Base-by-base conservation (phyloP, 169 alveolate species). In the Perkinsus marinus region DNA sequence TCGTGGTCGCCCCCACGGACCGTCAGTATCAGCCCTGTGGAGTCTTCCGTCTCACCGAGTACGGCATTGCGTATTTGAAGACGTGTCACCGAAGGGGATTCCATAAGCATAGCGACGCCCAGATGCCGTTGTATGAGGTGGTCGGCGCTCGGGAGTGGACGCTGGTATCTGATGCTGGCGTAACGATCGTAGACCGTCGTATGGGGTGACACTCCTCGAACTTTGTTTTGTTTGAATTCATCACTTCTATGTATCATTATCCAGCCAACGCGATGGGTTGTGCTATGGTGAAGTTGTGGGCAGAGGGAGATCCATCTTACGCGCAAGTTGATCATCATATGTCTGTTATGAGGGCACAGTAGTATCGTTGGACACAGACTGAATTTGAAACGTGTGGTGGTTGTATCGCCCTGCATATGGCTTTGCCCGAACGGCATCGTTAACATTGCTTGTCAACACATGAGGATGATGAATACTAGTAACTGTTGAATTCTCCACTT, bases 1-100 rank as follows among this genome's bases (percentile, higher is more conserved):
- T 94, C 39, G 96, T 94, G 17, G 94, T 91, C 68, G 91, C 95
- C 37, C 96, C 96, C 0, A 90, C 93, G 9, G 94, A 94, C 39
- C 43, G 38, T 39, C 90, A 43, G 22, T 26, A 57, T 57, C 79
- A 57, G 7, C 68, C 68, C 39, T 90, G 91, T 26, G 94, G 90
- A 91, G 68, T 92, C 10, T 93, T 94, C 39, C 92, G 94, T 68
- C 93, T 94, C 16, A 94, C 92, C 19, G 93, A 93, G 26, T n/a
- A 90, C 30, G 90, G 92, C 34, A 89, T 94, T 26, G 90, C 69
- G 39, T 93, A 92, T 39, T 93, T 94, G 30, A 38, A 89, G 30
- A 90, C 90, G 43, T 94, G 96, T 90, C 90, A 39, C 10, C 13
- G 38, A 39, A 37, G 69, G 19, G 96, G 95, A 0, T 94, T 94